phyloP scores from a whole-genome alignment of 106 monocot species.

The Posidonia australis region DNA sequence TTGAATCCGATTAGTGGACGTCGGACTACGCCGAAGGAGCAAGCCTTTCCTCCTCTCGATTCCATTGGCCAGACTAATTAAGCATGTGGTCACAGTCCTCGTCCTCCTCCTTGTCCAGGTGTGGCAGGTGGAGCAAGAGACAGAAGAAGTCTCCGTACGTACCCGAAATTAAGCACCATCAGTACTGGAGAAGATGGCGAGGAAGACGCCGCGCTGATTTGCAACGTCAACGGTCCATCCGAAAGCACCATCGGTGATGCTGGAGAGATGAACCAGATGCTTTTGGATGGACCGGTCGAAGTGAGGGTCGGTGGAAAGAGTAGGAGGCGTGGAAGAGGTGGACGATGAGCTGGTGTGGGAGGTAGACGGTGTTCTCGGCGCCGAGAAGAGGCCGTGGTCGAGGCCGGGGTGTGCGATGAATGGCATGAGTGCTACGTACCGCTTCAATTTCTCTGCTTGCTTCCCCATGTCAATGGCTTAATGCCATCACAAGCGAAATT shows the following conservation, averaged over 20 bases:
- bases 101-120: slow-evolving; percentile 2
- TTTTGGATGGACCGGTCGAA: background rate
- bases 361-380: slow-evolving; percentile 30
- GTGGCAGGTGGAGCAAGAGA: slow-evolving; percentile 23
- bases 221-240: slow-evolving; percentile 36
- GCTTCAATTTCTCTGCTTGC: too few species aligned
- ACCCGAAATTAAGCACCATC: too few species aligned
- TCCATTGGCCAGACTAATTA: slow-evolving; percentile 20
- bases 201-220: slow-evolving; percentile 10
- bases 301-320: slow-evolving; percentile 13
- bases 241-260: slow-evolving; percentile 34
- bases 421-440: too few species aligned
- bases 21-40: slow-evolving; percentile 24
- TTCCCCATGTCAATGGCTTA: too few species aligned
- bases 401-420: too few species aligned
- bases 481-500: too few species aligned
- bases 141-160: slow-evolving; percentile 26
- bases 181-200: slow-evolving; percentile 28
- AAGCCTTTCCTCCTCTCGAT: slow-evolving; percentile 12
- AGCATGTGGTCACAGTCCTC: slow-evolving; percentile 11
- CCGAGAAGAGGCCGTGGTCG: slow-evolving; percentile 29
- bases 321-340: too few species aligned
- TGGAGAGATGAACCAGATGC: slow-evolving; percentile 1
- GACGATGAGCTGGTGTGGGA: slow-evolving; percentile 25
- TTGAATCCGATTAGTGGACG: slow-evolving; percentile 24